phyloP scores from a whole-genome alignment of 768 basidiomycete genomes.

The Scleroderma bovista region DNA sequence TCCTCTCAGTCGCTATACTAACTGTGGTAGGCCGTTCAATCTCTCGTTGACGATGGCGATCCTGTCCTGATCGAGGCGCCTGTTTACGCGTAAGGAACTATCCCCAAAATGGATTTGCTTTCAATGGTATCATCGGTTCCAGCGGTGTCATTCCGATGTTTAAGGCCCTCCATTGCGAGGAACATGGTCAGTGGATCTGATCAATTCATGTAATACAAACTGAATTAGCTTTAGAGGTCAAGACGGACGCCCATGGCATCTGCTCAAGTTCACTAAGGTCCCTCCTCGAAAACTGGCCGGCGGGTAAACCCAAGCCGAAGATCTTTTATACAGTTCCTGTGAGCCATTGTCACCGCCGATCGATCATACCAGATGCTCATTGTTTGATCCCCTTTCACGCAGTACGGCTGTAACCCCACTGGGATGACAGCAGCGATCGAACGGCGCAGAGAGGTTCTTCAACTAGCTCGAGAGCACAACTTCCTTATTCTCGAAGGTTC shows the following conservation, averaged over 20 bases:
- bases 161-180: constrained; percentile 47
- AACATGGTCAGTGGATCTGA: constrained; percentile 42
- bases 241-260: constrained; percentile 72
- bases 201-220: constrained; percentile 2
- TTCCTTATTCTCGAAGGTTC: constrained; percentile 83
- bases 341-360: constrained; percentile 16
- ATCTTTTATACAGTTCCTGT: constrained; percentile 79
- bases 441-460: constrained; percentile 66
- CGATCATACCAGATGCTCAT: neutral
- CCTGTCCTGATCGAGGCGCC: constrained; percentile 78
- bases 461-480: constrained; percentile 64
- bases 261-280: constrained; percentile 51
- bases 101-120: neutral
- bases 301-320: constrained; percentile 64
- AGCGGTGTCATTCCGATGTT: constrained; percentile 69
- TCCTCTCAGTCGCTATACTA: constrained; percentile 1
- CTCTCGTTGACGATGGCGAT: constrained; percentile 76
- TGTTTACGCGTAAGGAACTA: constrained; percentile 56
- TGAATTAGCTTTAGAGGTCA: constrained; percentile 51
- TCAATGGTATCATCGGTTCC: neutral
- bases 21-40: constrained; percentile 52
- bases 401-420: constrained; percentile 86
- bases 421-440: constrained; percentile 71
- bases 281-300: constrained; percentile 72
- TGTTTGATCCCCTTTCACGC: neutral